Conservation (phyloP, 768 basidiomycete genomes). For the Saitozyma sp. region DNA sequence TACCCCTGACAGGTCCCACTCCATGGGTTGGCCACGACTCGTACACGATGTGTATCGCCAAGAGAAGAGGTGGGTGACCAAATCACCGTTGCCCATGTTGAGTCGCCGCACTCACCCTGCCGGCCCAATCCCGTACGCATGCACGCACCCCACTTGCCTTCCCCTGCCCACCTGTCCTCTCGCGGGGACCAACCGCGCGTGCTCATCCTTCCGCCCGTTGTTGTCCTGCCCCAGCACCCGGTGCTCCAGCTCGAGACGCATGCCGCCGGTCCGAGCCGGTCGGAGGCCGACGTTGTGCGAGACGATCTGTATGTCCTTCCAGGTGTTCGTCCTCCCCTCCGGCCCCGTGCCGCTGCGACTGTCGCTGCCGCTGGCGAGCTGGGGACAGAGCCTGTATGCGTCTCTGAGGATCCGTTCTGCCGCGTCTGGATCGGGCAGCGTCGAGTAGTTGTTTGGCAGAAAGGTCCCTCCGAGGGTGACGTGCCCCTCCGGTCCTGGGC, state of each 20-base stretch:
- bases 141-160: constrained; percentile 55
- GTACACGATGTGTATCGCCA: no score
- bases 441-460: constrained; percentile 57
- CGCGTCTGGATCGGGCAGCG: constrained; percentile 56
- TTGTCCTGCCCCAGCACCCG: constrained; percentile 28
- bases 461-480: constrained; percentile 65
- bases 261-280: constrained; percentile 61
- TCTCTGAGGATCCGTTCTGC: constrained; percentile 58
- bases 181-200: constrained; percentile 11
- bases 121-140: constrained; percentile 64
- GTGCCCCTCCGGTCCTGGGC: constrained; percentile 56
- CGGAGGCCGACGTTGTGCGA: constrained; percentile 64
- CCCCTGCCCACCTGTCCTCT: constrained; percentile 28
- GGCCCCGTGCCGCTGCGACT: no score
- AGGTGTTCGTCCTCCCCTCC: constrained; percentile 50
- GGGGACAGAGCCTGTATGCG: constrained; percentile 54
- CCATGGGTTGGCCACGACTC: no score
- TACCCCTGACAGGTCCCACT: no score
- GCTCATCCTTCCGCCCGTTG: constrained; percentile 2
- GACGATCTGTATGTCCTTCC: constrained; percentile 57
- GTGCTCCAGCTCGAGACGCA: constrained; percentile 61
- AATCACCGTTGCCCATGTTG: no score
- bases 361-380: constrained; percentile 31
- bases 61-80: no score
- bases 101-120: constrained; percentile 26